phyloP scores from a whole-genome alignment of 306 rosid species.

The Begonia fuchsioides region DNA sequence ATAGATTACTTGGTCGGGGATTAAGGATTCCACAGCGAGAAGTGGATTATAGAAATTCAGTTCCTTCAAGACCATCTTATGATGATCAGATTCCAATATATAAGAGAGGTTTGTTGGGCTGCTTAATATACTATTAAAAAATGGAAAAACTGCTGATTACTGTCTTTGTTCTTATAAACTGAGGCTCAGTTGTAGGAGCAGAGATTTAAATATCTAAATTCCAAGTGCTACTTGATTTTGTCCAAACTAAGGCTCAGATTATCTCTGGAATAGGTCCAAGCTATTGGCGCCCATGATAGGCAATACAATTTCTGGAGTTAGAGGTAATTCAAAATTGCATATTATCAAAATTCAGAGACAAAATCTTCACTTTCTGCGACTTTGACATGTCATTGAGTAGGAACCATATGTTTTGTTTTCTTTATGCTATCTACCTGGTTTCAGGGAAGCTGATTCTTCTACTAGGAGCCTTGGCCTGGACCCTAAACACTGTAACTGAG shows the following conservation, averaged over 20 bases:
- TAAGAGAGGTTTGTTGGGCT: constrained; percentile 37
- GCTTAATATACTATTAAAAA: neutral
- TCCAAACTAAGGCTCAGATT: constrained; percentile 1
- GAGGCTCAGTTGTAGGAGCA: neutral
- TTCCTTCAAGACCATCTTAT: constrained; percentile 65
- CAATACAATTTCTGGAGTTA: constrained; percentile 12
- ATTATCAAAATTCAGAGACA: constrained; percentile 1
- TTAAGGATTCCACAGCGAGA: constrained; percentile 73
- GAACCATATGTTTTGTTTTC: too few species aligned
- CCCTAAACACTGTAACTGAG: too few species aligned
- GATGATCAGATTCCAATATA: constrained; percentile 62
- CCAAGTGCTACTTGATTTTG: too few species aligned
- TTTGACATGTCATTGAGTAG: too few species aligned
- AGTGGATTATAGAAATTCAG: constrained; percentile 41
- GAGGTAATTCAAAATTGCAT: constrained; percentile 17
- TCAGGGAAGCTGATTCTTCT: constrained; percentile 3
- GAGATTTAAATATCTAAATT: too few species aligned
- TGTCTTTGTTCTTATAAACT: neutral
- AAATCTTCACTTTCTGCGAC: neutral
- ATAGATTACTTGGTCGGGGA: constrained; percentile 50
- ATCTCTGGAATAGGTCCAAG: constrained; percentile 47
- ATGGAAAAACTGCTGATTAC: neutral
- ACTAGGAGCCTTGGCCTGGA: constrained; percentile 12
- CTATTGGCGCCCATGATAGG: constrained; percentile 75
- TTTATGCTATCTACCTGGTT: neutral